A percentile compares a stretch with the other conserved stretches of the same genome.
These are phyloP conservation scores for Nannizzia gypsea DNA, from an alignment of 2,329 filamentous ascomycete genomes.

Conservation along the genomic window DNA sequence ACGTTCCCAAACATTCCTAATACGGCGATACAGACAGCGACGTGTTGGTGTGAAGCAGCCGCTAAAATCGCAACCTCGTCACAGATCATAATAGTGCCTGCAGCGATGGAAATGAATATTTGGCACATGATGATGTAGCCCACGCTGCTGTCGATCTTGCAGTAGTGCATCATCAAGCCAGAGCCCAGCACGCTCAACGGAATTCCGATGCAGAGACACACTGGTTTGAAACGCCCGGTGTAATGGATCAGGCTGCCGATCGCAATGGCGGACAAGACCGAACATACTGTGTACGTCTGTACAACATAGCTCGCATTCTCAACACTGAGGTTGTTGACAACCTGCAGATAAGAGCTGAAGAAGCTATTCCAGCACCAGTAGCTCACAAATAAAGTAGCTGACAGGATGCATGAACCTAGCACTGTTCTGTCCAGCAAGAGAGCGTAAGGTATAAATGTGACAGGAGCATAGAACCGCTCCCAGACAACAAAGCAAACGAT, in stretches of 20 bases:
- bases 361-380: conserved; percentile 39
- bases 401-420: conserved; percentile 37
- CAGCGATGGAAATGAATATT: conserved; percentile 41
- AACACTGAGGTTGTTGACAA: conserved; percentile 36
- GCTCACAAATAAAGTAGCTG: conserved; percentile 33
- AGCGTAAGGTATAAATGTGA: conserved; percentile 44
- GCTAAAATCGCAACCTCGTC: conserved; percentile 46
- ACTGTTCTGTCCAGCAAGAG: conserved; percentile 39
- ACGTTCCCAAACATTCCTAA: conserved; percentile 20
- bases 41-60: conserved; percentile 40
- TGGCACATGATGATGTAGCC: conserved; percentile 43
- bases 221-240: conserved; percentile 40
- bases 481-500: conserved; percentile 43
- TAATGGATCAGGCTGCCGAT: conserved; percentile 28
- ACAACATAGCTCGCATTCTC: conserved; percentile 33
- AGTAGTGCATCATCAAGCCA: conserved; percentile 43
- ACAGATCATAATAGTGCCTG: conserved; percentile 40
- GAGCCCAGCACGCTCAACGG: conserved; percentile 40
- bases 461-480: conserved; percentile 41
- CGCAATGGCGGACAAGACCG: conserved; percentile 19
- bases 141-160: conserved; percentile 35
- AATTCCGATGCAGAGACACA: conserved; percentile 39
- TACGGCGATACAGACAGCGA: conserved; percentile 30
- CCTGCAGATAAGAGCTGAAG: conserved; percentile 42
- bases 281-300: conserved; percentile 39